Conservation (phyloP, 139 green algal species). For the Haematococcus lacustris region DNA sequence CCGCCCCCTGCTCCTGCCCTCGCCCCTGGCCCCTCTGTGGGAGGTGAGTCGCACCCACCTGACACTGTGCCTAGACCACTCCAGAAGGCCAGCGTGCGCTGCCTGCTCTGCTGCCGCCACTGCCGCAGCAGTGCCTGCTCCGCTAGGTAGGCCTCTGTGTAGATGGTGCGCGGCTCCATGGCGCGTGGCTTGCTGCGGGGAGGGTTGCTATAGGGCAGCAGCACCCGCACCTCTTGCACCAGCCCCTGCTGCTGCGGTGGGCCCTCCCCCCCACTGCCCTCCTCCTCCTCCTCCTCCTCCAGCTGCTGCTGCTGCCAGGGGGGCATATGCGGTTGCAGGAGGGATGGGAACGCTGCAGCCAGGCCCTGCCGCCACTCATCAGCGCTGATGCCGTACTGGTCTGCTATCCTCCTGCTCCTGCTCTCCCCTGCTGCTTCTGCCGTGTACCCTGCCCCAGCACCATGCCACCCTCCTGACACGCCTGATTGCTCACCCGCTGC, state of each 20-base stretch:
- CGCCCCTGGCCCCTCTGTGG: too few species aligned
- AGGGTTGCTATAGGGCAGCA: not conserved
- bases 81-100: constrained; percentile 14
- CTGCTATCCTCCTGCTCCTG: too few species aligned
- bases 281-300: not conserved
- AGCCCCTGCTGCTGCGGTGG: not conserved
- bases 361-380: too few species aligned
- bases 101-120: constrained; percentile 7
- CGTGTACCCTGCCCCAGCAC: not conserved
- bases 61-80: constrained; percentile 7
- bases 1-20: too few species aligned
- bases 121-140: constrained; percentile 2
- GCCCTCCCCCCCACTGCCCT: not conserved
- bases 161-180: not conserved
- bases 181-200: not conserved
- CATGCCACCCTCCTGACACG: constrained; percentile 5
- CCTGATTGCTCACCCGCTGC: not conserved
- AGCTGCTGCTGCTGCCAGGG: not conserved
- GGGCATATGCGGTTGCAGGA: not conserved
- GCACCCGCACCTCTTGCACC: not conserved
- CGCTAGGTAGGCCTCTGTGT: constrained; percentile 16
- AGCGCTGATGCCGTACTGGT: too few species aligned
- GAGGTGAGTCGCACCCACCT: too few species aligned
- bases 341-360: not conserved
- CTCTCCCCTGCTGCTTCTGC: too few species aligned